A percentile compares a stretch with the other conserved stretches of the same genome.
Conservation (phyloP, 192 early-diverging fungal species). For the Funneliformis geosporum region DNA sequence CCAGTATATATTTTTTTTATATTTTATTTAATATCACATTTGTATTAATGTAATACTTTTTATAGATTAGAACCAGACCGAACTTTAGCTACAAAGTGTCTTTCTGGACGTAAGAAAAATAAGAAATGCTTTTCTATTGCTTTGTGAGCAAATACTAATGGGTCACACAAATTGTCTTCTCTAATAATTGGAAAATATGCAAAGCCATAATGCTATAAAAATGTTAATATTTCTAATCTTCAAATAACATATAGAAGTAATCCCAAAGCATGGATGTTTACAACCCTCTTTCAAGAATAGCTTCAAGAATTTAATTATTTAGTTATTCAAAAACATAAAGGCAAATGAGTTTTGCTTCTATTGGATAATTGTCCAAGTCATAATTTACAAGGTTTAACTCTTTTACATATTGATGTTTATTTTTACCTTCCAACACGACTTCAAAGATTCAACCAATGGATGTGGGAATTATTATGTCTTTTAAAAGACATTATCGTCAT, state of each 20-base stretch:
- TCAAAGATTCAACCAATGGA: neutral
- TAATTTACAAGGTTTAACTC: conserved; percentile 21
- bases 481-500: no score
- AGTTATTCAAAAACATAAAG: neutral
- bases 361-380: conserved; percentile 33
- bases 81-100: conserved; percentile 1
- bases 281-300: neutral
- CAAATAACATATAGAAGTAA: conserved; percentile 20
- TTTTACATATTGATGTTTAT: conserved; percentile 4
- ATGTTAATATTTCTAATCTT: conserved; percentile 17
- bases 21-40: neutral
- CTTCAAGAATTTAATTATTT: no score
- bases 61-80: conserved; percentile 25
- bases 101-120: conserved; percentile 20
- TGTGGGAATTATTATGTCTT: no score
- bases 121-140: conserved; percentile 25
- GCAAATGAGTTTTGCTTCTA: neutral
- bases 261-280: conserved; percentile 25
- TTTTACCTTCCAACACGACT: neutral
- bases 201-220: conserved; percentile 26
- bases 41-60: neutral
- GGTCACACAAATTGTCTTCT: conserved; percentile 16
- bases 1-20: neutral
- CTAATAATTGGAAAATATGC: conserved; percentile 31
- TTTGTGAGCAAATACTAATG: conserved; percentile 26